phyloP scores from a whole-genome alignment of 108 stramenopile species.

The Aurantiochytrium sp. region DNA sequence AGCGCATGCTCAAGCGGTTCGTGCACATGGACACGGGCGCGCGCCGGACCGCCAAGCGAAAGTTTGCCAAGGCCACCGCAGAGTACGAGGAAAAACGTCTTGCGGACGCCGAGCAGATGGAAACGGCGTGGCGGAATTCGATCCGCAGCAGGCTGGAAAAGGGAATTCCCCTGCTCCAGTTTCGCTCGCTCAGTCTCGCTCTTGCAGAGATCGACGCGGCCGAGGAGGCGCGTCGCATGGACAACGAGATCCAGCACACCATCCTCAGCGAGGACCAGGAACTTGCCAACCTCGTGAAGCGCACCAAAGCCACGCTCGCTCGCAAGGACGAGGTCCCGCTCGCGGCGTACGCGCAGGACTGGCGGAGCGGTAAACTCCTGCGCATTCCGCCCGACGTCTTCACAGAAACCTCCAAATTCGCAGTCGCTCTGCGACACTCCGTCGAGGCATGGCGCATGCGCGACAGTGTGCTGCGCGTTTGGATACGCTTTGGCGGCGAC shows the following conservation, averaged over 20 bases:
- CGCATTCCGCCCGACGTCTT: not conserved
- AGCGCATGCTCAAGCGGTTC: constrained; percentile 26
- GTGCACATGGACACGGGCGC: constrained; percentile 28
- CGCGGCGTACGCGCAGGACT: not conserved
- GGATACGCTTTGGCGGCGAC: not conserved
- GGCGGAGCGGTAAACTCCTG: not conserved
- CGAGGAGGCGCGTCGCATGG: constrained; percentile 15
- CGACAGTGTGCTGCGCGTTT: not conserved
- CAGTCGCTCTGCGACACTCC: not conserved
- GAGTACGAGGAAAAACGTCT: constrained; percentile 10
- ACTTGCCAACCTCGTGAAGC: not conserved
- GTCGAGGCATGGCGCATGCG: constrained; percentile 10
- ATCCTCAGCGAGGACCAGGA: not conserved
- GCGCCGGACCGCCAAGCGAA: constrained; percentile 1
- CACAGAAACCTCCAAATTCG: not conserved
- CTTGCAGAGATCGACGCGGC: not conserved
- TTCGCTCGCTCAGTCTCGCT: not conserved
- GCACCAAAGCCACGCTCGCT: not conserved
- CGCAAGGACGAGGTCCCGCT: not conserved
- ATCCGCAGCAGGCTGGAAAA: not conserved
- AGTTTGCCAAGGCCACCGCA: constrained; percentile 30
- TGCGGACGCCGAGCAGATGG: constrained; percentile 22
- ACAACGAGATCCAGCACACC: not conserved
- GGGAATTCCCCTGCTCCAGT: not conserved
- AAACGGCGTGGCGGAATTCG: constrained; percentile 5